Conservation (phyloP, 768 basidiomycete genomes). For the Tricholoma furcatifolium region DNA sequence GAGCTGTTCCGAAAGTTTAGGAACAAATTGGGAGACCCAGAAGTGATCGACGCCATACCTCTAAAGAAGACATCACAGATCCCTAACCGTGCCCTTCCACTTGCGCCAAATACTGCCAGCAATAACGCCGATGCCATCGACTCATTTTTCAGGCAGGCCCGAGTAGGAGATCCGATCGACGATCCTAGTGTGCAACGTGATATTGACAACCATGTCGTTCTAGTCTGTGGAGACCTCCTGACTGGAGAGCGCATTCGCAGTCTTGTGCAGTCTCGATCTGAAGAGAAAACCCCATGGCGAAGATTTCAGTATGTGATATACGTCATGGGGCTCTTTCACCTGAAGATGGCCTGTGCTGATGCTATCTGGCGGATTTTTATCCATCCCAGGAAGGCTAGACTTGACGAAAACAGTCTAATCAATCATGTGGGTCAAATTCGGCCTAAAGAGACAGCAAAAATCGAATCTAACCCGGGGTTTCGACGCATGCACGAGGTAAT, state of each 20-base stretch:
- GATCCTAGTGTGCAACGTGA: slow-evolving; percentile 2
- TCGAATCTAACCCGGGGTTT: slow-evolving; percentile 32
- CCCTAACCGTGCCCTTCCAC: slow-evolving; percentile 19
- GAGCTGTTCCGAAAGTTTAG: too few species aligned
- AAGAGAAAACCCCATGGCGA: slow-evolving; percentile 26
- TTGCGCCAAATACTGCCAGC: slow-evolving; percentile 21
- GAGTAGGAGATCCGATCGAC: slow-evolving; percentile 22
- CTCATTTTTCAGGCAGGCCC: slow-evolving; percentile 14
- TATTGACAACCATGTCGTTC: slow-evolving; percentile 15
- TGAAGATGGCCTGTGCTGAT: slow-evolving; percentile 30
- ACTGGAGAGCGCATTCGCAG: slow-evolving; percentile 23
- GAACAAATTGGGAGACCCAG: too few species aligned
- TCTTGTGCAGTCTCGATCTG: slow-evolving; percentile 19
- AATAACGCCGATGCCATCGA: slow-evolving; percentile 21
- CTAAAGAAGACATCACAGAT: slow-evolving; percentile 16
- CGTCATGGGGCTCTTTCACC: slow-evolving; percentile 28
- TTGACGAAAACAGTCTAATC: not conserved
- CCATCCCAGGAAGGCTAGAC: slow-evolving; percentile 5
- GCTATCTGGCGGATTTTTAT: slow-evolving; percentile 24
- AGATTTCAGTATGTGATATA: slow-evolving; percentile 32
- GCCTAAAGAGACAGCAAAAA: slow-evolving; percentile 31
- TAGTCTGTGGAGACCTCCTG: slow-evolving; percentile 27
- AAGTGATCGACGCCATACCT: slow-evolving; percentile 10
- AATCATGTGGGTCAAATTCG: slow-evolving; percentile 13
- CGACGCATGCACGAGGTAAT: slow-evolving; percentile 35